phyloP scores from a whole-genome alignment of 2,329 filamentous ascomycete genomes.

The Pochonia chlamydosporia region DNA sequence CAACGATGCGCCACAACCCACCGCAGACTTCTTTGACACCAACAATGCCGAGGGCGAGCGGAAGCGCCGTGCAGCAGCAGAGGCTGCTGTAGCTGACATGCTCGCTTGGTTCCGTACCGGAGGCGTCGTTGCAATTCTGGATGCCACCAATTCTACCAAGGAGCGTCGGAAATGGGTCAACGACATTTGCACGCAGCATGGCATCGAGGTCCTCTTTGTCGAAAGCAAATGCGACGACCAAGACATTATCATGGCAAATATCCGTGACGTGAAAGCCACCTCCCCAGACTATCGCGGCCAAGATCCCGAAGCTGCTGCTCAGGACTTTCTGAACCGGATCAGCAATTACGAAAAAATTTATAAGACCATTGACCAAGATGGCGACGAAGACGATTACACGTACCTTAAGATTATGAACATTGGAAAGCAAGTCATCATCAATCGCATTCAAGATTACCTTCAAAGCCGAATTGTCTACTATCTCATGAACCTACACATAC shows the following conservation, averaged over 20 bases:
- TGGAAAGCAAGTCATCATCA: conserved; percentile 94
- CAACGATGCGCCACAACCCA: conserved; percentile 80
- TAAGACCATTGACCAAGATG: conserved; percentile 77
- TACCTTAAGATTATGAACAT: conserved; percentile 98
- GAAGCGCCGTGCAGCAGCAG: conserved; percentile 78
- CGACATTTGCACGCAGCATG: conserved; percentile 67
- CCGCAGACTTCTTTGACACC: conserved; percentile 92
- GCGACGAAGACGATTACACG: conserved; percentile 77
- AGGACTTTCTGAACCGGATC: conserved; percentile 90
- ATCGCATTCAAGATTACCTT: conserved; percentile 92
- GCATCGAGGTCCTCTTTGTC: conserved; percentile 88
- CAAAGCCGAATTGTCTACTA: conserved; percentile 97
- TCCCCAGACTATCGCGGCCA: conserved; percentile 92
- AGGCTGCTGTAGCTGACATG: conserved; percentile 92
- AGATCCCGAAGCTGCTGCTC: conserved; percentile 84
- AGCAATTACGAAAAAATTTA: conserved; percentile 97
- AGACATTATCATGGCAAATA: conserved; percentile 95
- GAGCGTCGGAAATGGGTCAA: conserved; percentile 85
- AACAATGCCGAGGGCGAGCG: conserved; percentile 87
- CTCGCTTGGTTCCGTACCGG: conserved; percentile 78
- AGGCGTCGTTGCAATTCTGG: conserved; percentile 86
- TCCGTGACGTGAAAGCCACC: conserved; percentile 93
- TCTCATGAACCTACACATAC: conserved; percentile 97
- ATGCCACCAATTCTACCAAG: conserved; percentile 96
- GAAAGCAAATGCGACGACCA: conserved; percentile 97